Conservation (phyloP, 208 protist genomes). For the Porcisia deanei region DNA sequence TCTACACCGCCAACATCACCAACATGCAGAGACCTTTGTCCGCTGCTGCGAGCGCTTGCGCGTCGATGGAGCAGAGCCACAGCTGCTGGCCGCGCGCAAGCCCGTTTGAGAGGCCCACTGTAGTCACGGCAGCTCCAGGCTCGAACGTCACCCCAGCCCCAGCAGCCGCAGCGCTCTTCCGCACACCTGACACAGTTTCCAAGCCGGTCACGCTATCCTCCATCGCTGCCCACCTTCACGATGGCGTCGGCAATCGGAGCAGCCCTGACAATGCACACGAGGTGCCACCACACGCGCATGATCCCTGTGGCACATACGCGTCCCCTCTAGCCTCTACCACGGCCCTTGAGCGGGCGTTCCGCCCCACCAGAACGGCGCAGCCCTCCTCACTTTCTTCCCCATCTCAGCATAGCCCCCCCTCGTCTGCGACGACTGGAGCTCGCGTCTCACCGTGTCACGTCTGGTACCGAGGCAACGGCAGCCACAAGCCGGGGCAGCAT, state of each 20-base stretch:
- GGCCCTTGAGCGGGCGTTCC: not conserved
- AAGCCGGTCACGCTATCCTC: conserved; percentile 29
- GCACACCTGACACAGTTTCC: conserved; percentile 21
- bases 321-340: conserved; percentile 22
- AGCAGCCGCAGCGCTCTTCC: conserved; percentile 8
- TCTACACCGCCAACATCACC: conserved; percentile 19
- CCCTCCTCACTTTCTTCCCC: conserved; percentile 6
- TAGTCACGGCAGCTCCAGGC: conserved; percentile 12
- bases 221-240: conserved; percentile 27
- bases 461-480: conserved; percentile 4
- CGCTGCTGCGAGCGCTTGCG: not conserved
- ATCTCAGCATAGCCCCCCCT: not conserved
- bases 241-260: not conserved
- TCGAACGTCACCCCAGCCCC: not conserved
- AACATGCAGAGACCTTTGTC: not conserved
- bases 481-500: conserved; percentile 7
- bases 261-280: not conserved
- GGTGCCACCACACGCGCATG: not conserved
- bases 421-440: not conserved
- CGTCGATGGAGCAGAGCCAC: not conserved
- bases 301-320: not conserved
- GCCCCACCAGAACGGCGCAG: conserved; percentile 7
- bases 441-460: not conserved
- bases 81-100: conserved; percentile 14
- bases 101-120: conserved; percentile 16